A percentile compares a stretch with the other conserved stretches of the same genome.
Conservation (phyloP, 1,284 basidiomycete genomes). For the Leccinum subrobustum region DNA sequence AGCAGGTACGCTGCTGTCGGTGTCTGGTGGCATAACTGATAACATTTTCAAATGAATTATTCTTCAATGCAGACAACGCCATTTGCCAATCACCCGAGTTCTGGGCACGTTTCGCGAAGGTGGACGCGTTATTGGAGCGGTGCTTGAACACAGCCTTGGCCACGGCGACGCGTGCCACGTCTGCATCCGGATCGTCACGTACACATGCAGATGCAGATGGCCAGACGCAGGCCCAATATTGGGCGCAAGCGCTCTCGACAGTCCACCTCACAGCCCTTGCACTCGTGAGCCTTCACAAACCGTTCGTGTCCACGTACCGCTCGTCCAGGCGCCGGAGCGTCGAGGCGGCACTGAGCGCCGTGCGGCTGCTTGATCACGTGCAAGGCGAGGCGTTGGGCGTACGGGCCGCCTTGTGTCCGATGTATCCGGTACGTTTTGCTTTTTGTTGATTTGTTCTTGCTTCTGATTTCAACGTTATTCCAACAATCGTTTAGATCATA, state of each 20-base stretch:
- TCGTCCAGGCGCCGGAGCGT: conserved; percentile 32
- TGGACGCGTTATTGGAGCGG: conserved; percentile 36
- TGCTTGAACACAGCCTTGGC: conserved; percentile 25
- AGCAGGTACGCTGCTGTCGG: conserved; percentile 24
- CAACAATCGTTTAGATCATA: conserved; percentile 16
- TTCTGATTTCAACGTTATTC: not conserved
- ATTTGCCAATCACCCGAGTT: conserved; percentile 22
- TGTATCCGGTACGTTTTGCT: conserved; percentile 18
- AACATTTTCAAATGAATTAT: not conserved
- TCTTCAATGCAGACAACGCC: conserved; percentile 17
- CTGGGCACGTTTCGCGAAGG: conserved; percentile 28
- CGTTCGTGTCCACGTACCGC: conserved; percentile 25
- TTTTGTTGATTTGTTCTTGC: not conserved
- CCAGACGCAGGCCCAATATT: not conserved
- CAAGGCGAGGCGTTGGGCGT: conserved; percentile 1
- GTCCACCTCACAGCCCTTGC: conserved; percentile 33
- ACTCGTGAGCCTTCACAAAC: conserved; percentile 38
- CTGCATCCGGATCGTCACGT: conserved; percentile 5
- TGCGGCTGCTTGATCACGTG: conserved; percentile 17
- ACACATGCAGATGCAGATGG: conserved; percentile 8
- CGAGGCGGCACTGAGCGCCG: conserved; percentile 22
- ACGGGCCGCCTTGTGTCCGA: conserved; percentile 8
- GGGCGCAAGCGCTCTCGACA: conserved; percentile 12
- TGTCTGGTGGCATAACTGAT: not conserved
- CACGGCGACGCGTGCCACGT: no score